These are phyloP conservation scores for Cylindrodendrum hubeiense DNA, from an alignment of 2,329 filamentous ascomycete species.

Conservation along the genomic window DNA sequence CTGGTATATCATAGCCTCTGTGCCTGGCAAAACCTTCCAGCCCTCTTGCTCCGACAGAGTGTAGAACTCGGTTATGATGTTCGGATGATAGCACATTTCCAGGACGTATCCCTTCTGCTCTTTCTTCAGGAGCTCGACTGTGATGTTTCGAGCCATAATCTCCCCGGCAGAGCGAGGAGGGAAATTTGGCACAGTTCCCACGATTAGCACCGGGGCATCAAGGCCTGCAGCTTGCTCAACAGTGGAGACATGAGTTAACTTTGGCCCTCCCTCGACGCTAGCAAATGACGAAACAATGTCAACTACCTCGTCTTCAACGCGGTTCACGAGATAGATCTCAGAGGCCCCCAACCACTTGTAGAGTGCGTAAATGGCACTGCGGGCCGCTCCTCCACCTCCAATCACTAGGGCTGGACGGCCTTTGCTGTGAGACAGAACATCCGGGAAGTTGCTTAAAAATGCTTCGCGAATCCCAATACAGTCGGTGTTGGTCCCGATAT, in stretches of 20 bases:
- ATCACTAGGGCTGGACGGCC: conserved; percentile 17
- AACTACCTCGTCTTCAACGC: conserved; percentile 9
- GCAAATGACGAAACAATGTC: conserved; percentile 15
- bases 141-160: conserved; percentile 23
- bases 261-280: not conserved
- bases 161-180: conserved; percentile 23
- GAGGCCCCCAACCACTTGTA: conserved; percentile 22
- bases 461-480: conserved; percentile 21
- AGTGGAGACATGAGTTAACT: conserved; percentile 5
- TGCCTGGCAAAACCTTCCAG: conserved; percentile 26
- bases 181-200: conserved; percentile 32
- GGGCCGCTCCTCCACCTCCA: conserved; percentile 20
- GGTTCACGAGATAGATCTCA: conserved; percentile 20
- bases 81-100: conserved; percentile 36
- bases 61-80: conserved; percentile 25
- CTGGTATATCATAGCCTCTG: conserved; percentile 31
- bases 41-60: conserved; percentile 1
- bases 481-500: conserved; percentile 25
- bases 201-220: conserved; percentile 15
- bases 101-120: conserved; percentile 22
- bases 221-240: conserved; percentile 17
- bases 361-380: conserved; percentile 13
- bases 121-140: conserved; percentile 21
- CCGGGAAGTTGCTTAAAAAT: conserved; percentile 16
- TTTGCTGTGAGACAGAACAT: not conserved